These are phyloP conservation scores for Schoenoplectus triqueter DNA, from an alignment of 202 grass and related monocot genomes.

Conservation along the genomic window DNA sequence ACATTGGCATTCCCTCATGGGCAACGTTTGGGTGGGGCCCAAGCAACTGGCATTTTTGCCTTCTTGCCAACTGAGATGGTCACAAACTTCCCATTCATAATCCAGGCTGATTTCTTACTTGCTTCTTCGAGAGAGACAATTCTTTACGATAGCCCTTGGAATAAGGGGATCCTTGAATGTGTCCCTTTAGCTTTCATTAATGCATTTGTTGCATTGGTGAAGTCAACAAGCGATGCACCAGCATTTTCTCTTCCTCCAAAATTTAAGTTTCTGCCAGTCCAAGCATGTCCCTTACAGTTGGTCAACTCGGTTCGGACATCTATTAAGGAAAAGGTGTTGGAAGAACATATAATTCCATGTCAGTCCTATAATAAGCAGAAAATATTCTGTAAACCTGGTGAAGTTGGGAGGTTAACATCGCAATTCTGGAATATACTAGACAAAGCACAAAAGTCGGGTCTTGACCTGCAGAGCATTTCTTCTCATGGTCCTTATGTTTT, in stretches of 20 bases:
- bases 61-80: slow-evolving; percentile 87
- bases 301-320: slow-evolving; percentile 53
- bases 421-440: slow-evolving; percentile 61
- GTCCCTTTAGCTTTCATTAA: slow-evolving; percentile 59
- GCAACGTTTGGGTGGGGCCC: slow-evolving; percentile 48
- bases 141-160: slow-evolving; percentile 63
- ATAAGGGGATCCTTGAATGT: slow-evolving; percentile 72
- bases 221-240: slow-evolving; percentile 39
- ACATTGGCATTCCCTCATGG: slow-evolving; percentile 61
- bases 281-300: slow-evolving; percentile 40
- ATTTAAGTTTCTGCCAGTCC: slow-evolving; percentile 61
- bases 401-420: slow-evolving; percentile 47
- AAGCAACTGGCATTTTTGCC: slow-evolving; percentile 53
- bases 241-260: slow-evolving; percentile 35
- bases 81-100: slow-evolving; percentile 66
- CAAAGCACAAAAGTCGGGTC: slow-evolving; percentile 37
- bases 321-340: slow-evolving; percentile 56
- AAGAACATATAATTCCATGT: slow-evolving; percentile 61
- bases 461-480: slow-evolving; percentile 49
- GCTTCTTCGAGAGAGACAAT: slow-evolving; percentile 66
- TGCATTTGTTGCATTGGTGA: slow-evolving; percentile 57
- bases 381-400: slow-evolving; percentile 65
- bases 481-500: slow-evolving; percentile 60
- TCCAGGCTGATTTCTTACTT: slow-evolving; percentile 82
- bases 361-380: slow-evolving; percentile 51